Conservation (phyloP, 139 green algal species). For the Volvox reticuliferus region DNA sequence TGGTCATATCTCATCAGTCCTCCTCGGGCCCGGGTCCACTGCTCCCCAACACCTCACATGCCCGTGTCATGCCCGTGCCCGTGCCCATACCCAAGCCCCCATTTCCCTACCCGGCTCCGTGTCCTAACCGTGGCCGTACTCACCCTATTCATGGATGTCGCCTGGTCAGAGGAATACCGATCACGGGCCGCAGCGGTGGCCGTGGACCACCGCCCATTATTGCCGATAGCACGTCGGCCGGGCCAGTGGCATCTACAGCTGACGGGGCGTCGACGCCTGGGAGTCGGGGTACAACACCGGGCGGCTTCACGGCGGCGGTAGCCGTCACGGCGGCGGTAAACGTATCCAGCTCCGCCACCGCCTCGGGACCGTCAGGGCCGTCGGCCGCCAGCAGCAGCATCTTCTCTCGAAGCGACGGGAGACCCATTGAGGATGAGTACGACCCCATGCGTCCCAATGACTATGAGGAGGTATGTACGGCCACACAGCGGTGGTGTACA, state of each 20-base stretch:
- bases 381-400: conserved; percentile 31
- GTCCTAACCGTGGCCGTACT: no score
- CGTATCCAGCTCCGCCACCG: neutral
- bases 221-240: neutral
- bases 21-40: no score
- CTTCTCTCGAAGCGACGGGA: conserved; percentile 25
- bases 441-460: conserved; percentile 92
- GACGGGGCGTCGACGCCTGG: neutral
- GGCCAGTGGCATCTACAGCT: neutral
- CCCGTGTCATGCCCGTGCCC: no score
- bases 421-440: conserved; percentile 83
- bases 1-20: no score
- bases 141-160: no score
- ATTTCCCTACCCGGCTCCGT: no score
- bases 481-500: neutral
- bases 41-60: no score
- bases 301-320: neutral
- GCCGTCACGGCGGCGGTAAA: neutral
- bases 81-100: no score
- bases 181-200: conserved; percentile 42
- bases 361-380: neutral
- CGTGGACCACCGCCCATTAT: conserved; percentile 9
- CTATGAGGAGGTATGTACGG: conserved; percentile 86
- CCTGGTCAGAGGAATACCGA: conserved; percentile 24
- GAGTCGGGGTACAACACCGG: neutral